Evolutionary conservation across 768 basidiomycete genomes (phyloP).

Genomic region (Calocybe gangraenosa): DNA sequence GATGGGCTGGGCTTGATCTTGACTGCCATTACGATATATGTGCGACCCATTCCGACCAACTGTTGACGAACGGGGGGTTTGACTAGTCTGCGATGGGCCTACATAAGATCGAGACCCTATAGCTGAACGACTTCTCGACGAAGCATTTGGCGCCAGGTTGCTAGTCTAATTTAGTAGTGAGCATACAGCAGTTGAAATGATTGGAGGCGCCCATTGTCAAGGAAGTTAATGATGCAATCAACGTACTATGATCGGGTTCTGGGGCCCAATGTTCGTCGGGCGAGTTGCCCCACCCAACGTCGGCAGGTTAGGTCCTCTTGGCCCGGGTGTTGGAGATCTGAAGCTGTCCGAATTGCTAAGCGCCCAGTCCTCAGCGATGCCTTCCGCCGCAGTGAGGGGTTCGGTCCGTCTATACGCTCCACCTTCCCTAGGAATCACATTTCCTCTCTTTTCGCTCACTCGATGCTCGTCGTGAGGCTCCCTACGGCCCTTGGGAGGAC

Average conservation of each 20-base stretch:
- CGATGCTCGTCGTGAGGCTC: neutral
- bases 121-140: too few relatives aligned
- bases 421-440: too few relatives aligned
- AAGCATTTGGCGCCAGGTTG: too few relatives aligned
- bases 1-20: conserved; percentile 8
- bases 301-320: neutral
- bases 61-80: too few relatives aligned
- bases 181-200: too few relatives aligned
- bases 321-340: conserved; percentile 12
- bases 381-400: conserved; percentile 19
- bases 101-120: too few relatives aligned
- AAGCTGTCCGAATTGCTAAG: conserved; percentile 22
- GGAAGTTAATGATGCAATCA: conserved; percentile 1
- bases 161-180: too few relatives aligned
- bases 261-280: neutral
- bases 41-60: too few relatives aligned
- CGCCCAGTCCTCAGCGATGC: conserved; percentile 30
- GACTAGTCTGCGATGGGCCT: neutral
- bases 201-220: too few relatives aligned
- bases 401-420: too few relatives aligned
- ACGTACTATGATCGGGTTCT: conserved; percentile 4
- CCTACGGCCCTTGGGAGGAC: conserved; percentile 19
- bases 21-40: too few relatives aligned
- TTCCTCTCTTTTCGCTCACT: neutral
- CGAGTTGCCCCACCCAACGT: neutral